These are phyloP conservation scores for Diaporthe sp. DNA, from an alignment of 2,329 filamentous ascomycete species.

Conservation along the genomic window DNA sequence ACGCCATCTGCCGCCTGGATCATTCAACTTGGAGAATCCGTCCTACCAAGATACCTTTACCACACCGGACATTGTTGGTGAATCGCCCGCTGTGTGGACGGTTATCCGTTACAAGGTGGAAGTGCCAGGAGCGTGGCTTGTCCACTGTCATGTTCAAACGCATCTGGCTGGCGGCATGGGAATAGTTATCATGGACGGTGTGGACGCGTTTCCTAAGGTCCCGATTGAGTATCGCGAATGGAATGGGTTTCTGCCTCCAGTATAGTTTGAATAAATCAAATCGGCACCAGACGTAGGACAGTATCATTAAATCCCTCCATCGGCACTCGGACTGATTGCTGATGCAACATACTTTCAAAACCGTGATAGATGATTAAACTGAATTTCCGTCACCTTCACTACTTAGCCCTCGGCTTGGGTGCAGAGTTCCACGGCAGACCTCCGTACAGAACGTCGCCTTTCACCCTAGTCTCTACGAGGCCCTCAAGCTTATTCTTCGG, in stretches of 20 bases:
- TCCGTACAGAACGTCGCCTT: neutral
- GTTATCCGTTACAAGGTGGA: slow-evolving; percentile 13
- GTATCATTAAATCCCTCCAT: too few species aligned
- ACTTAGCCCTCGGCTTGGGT: neutral
- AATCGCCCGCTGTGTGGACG: neutral
- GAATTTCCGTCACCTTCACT: neutral
- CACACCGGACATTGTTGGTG: slow-evolving; percentile 8
- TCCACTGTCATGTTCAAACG: slow-evolving; percentile 15
- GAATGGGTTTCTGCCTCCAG: slow-evolving; percentile 1
- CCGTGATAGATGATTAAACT: neutral
- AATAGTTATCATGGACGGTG: neutral
- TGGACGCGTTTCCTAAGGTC: neutral
- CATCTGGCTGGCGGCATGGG: slow-evolving; percentile 16
- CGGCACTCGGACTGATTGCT: neutral
- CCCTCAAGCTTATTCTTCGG: neutral
- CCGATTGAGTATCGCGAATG: slow-evolving; percentile 9
- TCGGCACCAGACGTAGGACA: neutral
- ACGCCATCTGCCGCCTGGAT: slow-evolving; percentile 1
- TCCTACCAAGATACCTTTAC: slow-evolving; percentile 18
- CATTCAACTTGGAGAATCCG: slow-evolving; percentile 1
- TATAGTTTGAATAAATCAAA: neutral
- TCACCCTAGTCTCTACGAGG: slow-evolving; percentile 7
- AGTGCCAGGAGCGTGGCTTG: slow-evolving; percentile 4
- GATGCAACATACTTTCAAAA: neutral
- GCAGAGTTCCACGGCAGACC: slow-evolving; percentile 5